Evolutionary conservation across 1,284 basidiomycete genomes (phyloP), one percentile per base, ranked within the genome.

Genomic region (Ceratobasidium sp.): DNA sequence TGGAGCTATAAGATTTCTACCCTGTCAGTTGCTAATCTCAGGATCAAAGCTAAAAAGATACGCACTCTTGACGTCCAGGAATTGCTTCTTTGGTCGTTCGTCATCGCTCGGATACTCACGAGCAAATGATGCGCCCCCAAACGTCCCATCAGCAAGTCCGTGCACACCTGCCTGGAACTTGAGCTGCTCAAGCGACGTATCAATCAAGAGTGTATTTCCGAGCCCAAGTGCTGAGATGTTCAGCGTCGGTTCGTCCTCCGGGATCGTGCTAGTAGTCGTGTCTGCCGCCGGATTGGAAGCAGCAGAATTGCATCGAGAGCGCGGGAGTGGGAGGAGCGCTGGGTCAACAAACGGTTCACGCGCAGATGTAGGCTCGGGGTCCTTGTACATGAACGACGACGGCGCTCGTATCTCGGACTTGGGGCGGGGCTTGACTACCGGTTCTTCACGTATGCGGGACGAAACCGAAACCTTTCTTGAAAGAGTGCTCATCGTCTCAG

Each of bases 31-130:
- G 14, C 28, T 9, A 9, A 30, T 14, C 52, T 14, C 4, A 14
- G 26, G 10, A 32, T 26, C 28, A 30, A 53, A 52, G 23, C 30
- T 2, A 46, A 18, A 60, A 9, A n/a, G 10, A 21, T 55, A 55
- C 64, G 21, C 50, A 67, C 64, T 67, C 45, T 67, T 53, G 14
- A 50, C 50, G 12, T 67, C 64, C 16, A 67, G 32, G n/a, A 43
- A 39, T 23, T 48, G 26, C 28, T 30, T 55, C 32, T 53, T 36
- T 1, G 32, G 64, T 1, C 32, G 21, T 18, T 55, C 64, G 10
- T 26, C 18, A 14, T 34, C 50, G 36, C 64, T 43, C 26, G 64
- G 32, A 45, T 55, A 30, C 28, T 48, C 28, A 5, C 23, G 18
- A 53, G 26, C 64, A 43, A 67, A 67, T 28, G 64, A 67, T 30